These are phyloP conservation scores for Hypoxylon lenormandii DNA, from an alignment of 495 filamentous ascomycete species.

Conservation along the genomic window DNA sequence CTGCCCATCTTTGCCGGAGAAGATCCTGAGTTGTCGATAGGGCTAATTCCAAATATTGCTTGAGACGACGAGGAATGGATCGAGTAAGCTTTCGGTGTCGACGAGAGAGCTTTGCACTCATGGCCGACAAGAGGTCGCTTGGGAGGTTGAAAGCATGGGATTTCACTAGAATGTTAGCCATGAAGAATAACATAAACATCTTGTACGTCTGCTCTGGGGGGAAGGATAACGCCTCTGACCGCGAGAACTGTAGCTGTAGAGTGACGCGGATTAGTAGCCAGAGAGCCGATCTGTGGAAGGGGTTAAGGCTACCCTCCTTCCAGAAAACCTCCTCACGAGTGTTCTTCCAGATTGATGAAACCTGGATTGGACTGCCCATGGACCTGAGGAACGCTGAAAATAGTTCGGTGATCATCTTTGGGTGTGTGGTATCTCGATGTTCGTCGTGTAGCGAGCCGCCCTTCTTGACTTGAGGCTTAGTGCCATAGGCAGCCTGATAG, in stretches of 20 bases:
- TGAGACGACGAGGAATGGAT: neutral
- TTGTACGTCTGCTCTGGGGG: conserved; percentile 62
- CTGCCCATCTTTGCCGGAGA: conserved; percentile 18
- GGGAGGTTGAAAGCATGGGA: conserved; percentile 19
- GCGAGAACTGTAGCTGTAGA: conserved; percentile 56
- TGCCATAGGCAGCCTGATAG: conserved; percentile 52
- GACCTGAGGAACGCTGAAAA: conserved; percentile 62
- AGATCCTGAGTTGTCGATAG: neutral
- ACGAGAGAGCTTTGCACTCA: conserved; percentile 64
- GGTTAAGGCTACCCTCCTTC: conserved; percentile 48
- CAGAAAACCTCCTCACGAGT: conserved; percentile 72
- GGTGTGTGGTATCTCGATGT: conserved; percentile 65
- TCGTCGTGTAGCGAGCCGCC: conserved; percentile 56
- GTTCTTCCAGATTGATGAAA: conserved; percentile 63
- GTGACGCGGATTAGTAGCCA: conserved; percentile 72
- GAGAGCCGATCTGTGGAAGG: conserved; percentile 69
- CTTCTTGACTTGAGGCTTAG: conserved; percentile 59
- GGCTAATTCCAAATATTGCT: conserved; percentile 14
- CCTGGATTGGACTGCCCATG: conserved; percentile 51
- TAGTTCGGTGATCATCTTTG: conserved; percentile 68
- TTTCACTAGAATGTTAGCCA: conserved; percentile 55
- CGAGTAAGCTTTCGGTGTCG: conserved; percentile 61
- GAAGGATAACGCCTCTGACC: neutral
- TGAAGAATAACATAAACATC: conserved; percentile 65
- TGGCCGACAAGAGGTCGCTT: conserved; percentile 56